Base-by-base conservation (phyloP, 371 early-diverging fungal genomes). In the Haplosporangium sp. region DNA sequence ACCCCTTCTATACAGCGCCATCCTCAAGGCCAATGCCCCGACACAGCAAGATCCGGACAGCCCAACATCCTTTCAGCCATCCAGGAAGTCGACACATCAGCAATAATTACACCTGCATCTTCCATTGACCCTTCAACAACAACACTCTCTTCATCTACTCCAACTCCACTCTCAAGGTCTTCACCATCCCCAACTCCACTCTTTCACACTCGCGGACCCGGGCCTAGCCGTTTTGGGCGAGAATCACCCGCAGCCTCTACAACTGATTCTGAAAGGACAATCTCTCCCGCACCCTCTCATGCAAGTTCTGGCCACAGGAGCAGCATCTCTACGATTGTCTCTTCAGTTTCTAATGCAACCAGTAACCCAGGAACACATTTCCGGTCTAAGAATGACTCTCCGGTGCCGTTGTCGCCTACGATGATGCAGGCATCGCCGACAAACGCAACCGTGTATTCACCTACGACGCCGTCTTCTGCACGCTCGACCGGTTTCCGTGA, bases 391-490 rank as follows among this genome's bases (percentile, higher is more conserved):
- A 18, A 50, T 13, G 11, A 45, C 45, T 23, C 37, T 5, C 11
- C 46, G 12, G 36, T 11, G 10, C 18, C 48, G 8, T 8, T 9
- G n/a, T 36, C 46, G 13, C 48, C 59, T 9, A 46, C 59, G 12
- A 59, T 59, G 59, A 29, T 29, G 9, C 59, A 21, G 3, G 48
- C 59, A 9, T 59, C 59, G 0, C 59, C 59, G 10, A 46, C 47
- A 48, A 16, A 8, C n/a, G 48, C 59, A 21, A 5, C 59, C 1
- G 6, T 59, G 18, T 59, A 59, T 48, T 59, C 59, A 29, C 59
- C 59, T 9, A 36, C 46, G 18, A 38, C 56, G 37, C 41, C 56
- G 2, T 40, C 38, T 6, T 56, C 56, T 42, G 56, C 37, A 46
- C 29, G 45, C 48, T 42, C 45, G 20, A 21, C 18, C 42, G 42